These are phyloP conservation scores for Clavulina sp. DNA, from an alignment of 768 basidiomycete genomes.

Conservation along the genomic window DNA sequence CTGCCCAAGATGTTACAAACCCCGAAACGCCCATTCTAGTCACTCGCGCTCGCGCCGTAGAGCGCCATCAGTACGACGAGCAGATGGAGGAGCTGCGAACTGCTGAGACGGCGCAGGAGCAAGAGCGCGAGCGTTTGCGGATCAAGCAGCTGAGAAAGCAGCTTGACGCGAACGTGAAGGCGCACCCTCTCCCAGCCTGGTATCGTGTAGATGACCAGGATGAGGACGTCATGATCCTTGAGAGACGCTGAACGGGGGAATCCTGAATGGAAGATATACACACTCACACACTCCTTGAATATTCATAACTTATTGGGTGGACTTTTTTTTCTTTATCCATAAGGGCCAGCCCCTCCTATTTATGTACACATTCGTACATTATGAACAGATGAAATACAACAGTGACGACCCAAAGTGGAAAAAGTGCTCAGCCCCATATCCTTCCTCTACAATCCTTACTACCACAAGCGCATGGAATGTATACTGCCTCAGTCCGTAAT, in stretches of 20 bases:
- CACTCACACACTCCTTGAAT: too few species aligned
- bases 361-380: too few species aligned
- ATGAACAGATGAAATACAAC: too few species aligned
- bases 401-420: too few species aligned
- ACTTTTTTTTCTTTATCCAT: too few species aligned
- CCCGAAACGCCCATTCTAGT: neutral
- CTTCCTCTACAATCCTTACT: slow-evolving; percentile 12
- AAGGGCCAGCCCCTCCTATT: too few species aligned
- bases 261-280: too few species aligned
- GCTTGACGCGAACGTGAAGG: slow-evolving; percentile 1
- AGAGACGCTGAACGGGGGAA: too few species aligned
- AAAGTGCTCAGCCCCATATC: neutral
- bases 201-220: neutral
- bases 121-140: neutral
- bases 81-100: neutral
- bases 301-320: too few species aligned
- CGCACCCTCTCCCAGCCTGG: slow-evolving; percentile 1
- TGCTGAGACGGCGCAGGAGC: neutral
- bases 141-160: neutral
- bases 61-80: neutral
- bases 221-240: neutral
- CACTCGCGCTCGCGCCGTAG: neutral
- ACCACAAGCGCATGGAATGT: slow-evolving; percentile 14
- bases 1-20: neutral
- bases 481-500: slow-evolving; percentile 12